Conservation (phyloP, 1,284 basidiomycete genomes). For the Cutaneotrichosporon sp. region DNA sequence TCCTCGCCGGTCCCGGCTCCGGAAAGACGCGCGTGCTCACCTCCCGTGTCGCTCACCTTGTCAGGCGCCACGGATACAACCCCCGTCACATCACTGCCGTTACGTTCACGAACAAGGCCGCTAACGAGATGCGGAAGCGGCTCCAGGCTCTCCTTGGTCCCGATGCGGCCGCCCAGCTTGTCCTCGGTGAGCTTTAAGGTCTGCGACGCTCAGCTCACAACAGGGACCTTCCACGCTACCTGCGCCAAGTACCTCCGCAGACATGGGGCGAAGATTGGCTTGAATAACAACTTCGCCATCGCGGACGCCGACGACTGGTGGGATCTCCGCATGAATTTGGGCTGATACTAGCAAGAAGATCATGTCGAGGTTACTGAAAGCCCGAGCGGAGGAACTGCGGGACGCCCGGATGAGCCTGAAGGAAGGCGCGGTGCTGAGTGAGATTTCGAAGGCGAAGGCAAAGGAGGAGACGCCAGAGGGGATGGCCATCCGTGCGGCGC, state of each 20-base stretch:
- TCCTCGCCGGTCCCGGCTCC: slow-evolving; percentile 78
- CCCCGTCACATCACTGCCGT: slow-evolving; percentile 70
- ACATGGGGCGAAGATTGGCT: slow-evolving; percentile 58
- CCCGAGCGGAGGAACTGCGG: slow-evolving; percentile 54
- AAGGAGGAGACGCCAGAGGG: slow-evolving; percentile 59
- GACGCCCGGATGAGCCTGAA: slow-evolving; percentile 58
- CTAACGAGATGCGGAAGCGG: slow-evolving; percentile 78
- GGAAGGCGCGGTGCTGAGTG: slow-evolving; percentile 57
- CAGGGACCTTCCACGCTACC: slow-evolving; percentile 80
- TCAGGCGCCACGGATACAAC: slow-evolving; percentile 56
- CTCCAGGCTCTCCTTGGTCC: slow-evolving; percentile 68
- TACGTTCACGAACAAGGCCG: slow-evolving; percentile 84
- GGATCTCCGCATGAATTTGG: slow-evolving; percentile 20
- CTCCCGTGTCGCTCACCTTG: slow-evolving; percentile 69
- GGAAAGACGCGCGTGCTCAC: slow-evolving; percentile 69
- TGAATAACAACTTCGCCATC: slow-evolving; percentile 73
- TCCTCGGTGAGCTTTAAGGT: slow-evolving; percentile 50
- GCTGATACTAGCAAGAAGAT: slow-evolving; percentile 62
- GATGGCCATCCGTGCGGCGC: slow-evolving; percentile 44
- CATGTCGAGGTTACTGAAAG: slow-evolving; percentile 60
- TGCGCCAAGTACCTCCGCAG: slow-evolving; percentile 67
- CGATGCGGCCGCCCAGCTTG: slow-evolving; percentile 57
- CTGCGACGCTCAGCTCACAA: slow-evolving; percentile 18
- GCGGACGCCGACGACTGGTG: slow-evolving; percentile 79
- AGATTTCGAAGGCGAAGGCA: slow-evolving; percentile 77